phyloP scores from a whole-genome alignment of 208 protist genomes.

The Naegleria gruberi region DNA sequence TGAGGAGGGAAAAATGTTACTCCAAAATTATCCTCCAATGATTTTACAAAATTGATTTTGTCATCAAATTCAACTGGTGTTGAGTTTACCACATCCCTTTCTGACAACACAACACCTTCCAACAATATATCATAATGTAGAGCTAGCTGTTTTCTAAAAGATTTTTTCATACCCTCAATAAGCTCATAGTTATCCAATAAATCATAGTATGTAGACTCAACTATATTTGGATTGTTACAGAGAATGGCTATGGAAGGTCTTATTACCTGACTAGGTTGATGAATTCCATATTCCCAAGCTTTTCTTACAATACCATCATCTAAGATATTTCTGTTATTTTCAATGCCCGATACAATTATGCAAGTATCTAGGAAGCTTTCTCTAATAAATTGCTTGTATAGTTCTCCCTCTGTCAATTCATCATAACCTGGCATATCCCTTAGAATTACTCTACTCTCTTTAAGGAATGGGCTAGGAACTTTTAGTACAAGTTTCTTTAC shows the following conservation, averaged over 20 bases:
- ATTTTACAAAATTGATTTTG: neutral
- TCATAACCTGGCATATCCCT: neutral
- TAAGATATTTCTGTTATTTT: neutral
- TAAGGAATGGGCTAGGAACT: neutral
- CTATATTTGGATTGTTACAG: neutral
- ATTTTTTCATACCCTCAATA: no score
- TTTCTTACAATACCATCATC: neutral
- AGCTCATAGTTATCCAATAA: no score
- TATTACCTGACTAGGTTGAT: neutral
- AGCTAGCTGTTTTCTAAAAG: no score
- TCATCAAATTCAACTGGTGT: neutral
- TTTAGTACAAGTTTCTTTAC: neutral
- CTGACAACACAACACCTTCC: no score
- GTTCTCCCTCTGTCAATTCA: neutral
- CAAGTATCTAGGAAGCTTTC: neutral
- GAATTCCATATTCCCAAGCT: neutral
- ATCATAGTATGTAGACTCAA: no score
- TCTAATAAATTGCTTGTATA: neutral
- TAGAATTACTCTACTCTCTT: neutral
- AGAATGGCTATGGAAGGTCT: neutral
- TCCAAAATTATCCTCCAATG: neutral
- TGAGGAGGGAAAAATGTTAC: neutral
- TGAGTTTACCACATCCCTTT: no score
- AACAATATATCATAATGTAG: no score
- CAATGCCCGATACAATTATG: neutral